Evolutionary conservation across 2,329 filamentous ascomycete genomes (phyloP).

Genomic region (Chaetomiaceae sp.): DNA sequence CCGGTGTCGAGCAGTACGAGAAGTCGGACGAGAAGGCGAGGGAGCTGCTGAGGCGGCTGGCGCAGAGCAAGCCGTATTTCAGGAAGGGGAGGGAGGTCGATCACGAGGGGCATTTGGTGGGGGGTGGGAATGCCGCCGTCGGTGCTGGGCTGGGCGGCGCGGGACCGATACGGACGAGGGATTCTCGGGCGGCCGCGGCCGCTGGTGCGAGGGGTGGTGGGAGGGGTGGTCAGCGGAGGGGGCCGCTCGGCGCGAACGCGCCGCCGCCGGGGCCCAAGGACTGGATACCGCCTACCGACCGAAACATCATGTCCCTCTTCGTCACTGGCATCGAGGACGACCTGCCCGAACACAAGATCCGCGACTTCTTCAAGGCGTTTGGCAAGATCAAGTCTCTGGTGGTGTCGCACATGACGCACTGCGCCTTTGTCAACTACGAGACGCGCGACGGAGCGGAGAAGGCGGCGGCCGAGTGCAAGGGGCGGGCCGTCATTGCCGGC

Average conservation of each 20-base stretch:
- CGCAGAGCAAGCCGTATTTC: conserved; percentile 92
- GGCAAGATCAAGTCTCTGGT: conserved; percentile 89
- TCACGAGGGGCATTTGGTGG: conserved; percentile 42
- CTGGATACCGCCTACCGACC: conserved; percentile 77
- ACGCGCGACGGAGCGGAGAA: conserved; percentile 78
- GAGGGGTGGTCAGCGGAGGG: conserved; percentile 41
- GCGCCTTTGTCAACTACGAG: conserved; percentile 93
- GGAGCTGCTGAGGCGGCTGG: conserved; percentile 77
- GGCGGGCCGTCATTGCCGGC: conserved; percentile 82
- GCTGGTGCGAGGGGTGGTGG: conserved; percentile 46
- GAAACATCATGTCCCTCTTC: conserved; percentile 87
- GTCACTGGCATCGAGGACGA: conserved; percentile 95
- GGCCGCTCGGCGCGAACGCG: conserved; percentile 60
- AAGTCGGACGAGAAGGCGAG: conserved; percentile 96
- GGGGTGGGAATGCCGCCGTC: conserved; percentile 44
- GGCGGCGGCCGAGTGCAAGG: conserved; percentile 79
- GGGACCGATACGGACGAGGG: conserved; percentile 75
- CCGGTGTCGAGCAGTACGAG: conserved; percentile 82
- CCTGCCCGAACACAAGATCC: conserved; percentile 83
- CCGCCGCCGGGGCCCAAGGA: conserved; percentile 78
- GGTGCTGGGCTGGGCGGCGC: conserved; percentile 57
- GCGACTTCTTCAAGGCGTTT: conserved; percentile 82
- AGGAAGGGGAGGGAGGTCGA: conserved; percentile 78
- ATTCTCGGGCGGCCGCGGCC: conserved; percentile 49
- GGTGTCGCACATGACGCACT: conserved; percentile 95